Conservation (phyloP, 257 asterid species). For the Ajuga chamaepitys region DNA sequence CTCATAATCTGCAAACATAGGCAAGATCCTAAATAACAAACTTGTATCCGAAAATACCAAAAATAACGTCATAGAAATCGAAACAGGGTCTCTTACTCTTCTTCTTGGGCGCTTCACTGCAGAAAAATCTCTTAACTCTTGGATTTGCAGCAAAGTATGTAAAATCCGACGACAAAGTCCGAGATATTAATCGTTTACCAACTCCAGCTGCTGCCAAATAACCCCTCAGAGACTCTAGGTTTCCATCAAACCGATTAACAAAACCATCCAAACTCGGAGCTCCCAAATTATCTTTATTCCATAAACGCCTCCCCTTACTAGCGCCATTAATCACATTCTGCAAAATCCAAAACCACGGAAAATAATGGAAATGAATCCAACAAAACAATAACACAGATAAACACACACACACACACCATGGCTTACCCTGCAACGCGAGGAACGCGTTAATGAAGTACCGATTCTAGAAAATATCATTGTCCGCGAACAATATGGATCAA, state of each 20-base stretch:
- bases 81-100: slow-evolving; percentile 39
- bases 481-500: neutral
- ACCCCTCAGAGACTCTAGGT: slow-evolving; percentile 52
- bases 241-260: slow-evolving; percentile 34
- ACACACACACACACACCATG: neutral
- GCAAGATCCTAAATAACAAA: neutral
- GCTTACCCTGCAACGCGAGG: slow-evolving; percentile 52
- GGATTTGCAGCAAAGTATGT: slow-evolving; percentile 33
- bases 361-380: neutral
- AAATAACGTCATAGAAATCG: neutral
- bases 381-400: neutral
- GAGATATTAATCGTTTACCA: slow-evolving; percentile 21
- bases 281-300: slow-evolving; percentile 26
- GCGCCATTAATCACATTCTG: slow-evolving; percentile 58
- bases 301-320: slow-evolving; percentile 24
- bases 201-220: slow-evolving; percentile 47
- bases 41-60: neutral
- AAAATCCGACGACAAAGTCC: slow-evolving; percentile 35
- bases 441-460: slow-evolving; percentile 41
- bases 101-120: slow-evolving; percentile 62
- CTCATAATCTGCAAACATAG: slow-evolving; percentile 43
- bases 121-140: slow-evolving; percentile 43
- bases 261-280: slow-evolving; percentile 20
- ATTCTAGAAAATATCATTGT: slow-evolving; percentile 55
- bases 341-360: slow-evolving; percentile 6